phyloP scores from a whole-genome alignment of 2,329 filamentous ascomycete species.

The Penicillium sp. region DNA sequence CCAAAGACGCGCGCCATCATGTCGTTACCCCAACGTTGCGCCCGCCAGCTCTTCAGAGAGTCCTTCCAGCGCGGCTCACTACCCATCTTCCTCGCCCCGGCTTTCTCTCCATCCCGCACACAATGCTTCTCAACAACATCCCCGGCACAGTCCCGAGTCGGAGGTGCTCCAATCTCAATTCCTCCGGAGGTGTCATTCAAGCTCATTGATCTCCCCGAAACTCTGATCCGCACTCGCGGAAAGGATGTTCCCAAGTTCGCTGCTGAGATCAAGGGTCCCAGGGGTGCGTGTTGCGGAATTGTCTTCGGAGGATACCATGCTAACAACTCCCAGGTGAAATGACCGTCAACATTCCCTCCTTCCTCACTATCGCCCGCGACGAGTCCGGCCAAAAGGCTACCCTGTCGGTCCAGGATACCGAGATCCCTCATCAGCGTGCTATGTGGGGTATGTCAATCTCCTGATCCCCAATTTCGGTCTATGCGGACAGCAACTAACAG shows the following conservation, averaged over 20 bases:
- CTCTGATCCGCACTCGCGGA: constrained; percentile 61
- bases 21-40: constrained; percentile 64
- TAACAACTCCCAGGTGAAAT: constrained; percentile 61
- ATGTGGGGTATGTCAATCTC: constrained; percentile 80
- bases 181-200: constrained; percentile 79
- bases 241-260: constrained; percentile 62
- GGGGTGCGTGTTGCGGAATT: constrained; percentile 57
- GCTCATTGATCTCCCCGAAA: constrained; percentile 63
- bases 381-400: constrained; percentile 61
- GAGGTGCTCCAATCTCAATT: constrained; percentile 74
- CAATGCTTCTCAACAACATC: constrained; percentile 72
- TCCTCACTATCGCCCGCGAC: constrained; percentile 72
- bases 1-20: constrained; percentile 47
- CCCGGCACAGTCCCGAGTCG: constrained; percentile 75
- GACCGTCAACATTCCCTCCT: constrained; percentile 76
- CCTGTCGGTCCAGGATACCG: constrained; percentile 69
- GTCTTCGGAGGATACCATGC: constrained; percentile 1
- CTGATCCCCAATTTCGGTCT: constrained; percentile 1
- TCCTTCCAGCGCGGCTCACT: constrained; percentile 56
- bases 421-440: constrained; percentile 74
- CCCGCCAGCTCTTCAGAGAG: constrained; percentile 57
- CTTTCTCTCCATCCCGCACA: constrained; percentile 55
- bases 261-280: constrained; percentile 76
- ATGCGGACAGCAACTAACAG: constrained; percentile 18
- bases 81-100: constrained; percentile 72